phyloP scores from a whole-genome alignment of 2,329 filamentous ascomycete genomes.

The Pleomassaria siparia region DNA sequence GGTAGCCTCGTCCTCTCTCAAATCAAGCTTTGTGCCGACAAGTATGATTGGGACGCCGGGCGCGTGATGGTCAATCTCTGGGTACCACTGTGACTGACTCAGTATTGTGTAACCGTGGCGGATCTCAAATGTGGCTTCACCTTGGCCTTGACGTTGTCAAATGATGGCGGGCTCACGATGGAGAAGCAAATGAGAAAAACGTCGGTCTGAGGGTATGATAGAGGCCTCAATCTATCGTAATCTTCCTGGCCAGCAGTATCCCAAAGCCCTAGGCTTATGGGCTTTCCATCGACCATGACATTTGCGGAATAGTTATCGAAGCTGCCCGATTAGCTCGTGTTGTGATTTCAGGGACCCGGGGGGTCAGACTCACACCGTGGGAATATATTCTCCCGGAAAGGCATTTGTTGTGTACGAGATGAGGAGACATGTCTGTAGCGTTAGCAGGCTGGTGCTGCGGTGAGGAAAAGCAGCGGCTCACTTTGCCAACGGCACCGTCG shows the following conservation, averaged over 20 bases:
- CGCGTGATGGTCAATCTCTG: conserved; percentile 95
- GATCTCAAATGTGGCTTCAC: conserved; percentile 52
- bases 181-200: conserved; percentile 99
- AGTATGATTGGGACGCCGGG: conserved; percentile 95
- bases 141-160: conserved; percentile 99
- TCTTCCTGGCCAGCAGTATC: conserved; percentile 99
- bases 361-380: conserved; percentile 73
- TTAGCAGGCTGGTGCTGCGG: conserved; percentile 27
- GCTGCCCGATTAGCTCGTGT: conserved; percentile 51
- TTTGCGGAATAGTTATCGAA: conserved; percentile 99
- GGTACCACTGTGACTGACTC: conserved; percentile 72
- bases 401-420: conserved; percentile 99
- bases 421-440: conserved; percentile 84
- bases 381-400: conserved; percentile 99
- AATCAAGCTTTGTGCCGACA: conserved; percentile 94
- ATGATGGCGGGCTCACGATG: conserved; percentile 94
- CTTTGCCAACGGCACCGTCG: conserved; percentile 99
- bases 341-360: conserved; percentile 10
- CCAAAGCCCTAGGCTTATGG: conserved; percentile 95
- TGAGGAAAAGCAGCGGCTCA: conserved; percentile 48
- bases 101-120: conserved; percentile 15
- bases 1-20: conserved; percentile 84
- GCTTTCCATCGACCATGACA: conserved; percentile 98
- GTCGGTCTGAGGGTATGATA: conserved; percentile 97
- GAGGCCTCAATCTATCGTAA: conserved; percentile 90